Percentiles rank a stretch among this genome's conserved stretches.
Conservation (phyloP, 2,329 filamentous ascomycete genomes). For the Verruconis gallopava region DNA sequence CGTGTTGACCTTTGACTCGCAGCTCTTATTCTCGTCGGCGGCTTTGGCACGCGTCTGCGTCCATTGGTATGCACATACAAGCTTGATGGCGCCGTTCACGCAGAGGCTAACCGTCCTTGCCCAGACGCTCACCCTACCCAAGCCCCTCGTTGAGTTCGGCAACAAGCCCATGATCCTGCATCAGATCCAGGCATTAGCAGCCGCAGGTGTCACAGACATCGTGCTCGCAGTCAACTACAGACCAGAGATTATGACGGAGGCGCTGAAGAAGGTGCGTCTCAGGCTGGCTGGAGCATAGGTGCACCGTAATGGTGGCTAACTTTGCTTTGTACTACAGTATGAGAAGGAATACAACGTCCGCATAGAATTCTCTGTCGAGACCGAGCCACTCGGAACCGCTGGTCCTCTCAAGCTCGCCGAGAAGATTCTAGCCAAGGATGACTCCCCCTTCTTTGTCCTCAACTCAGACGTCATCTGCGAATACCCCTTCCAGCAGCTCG, state of each 20-base stretch:
- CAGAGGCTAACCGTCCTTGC: too few species aligned
- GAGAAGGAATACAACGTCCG: slow-evolving; percentile 85
- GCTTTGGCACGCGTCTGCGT: slow-evolving; percentile 94
- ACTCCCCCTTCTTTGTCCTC: slow-evolving; percentile 91
- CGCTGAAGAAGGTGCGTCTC: slow-evolving; percentile 62
- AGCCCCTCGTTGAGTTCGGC: slow-evolving; percentile 93
- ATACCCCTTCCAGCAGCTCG: slow-evolving; percentile 83
- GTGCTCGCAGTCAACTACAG: slow-evolving; percentile 98
- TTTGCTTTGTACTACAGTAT: slow-evolving; percentile 41
- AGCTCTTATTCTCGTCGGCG: slow-evolving; percentile 98
- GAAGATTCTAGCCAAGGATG: slow-evolving; percentile 81
- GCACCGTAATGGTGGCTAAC: slow-evolving; percentile 11
- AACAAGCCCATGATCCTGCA: slow-evolving; percentile 99
- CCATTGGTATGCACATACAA: slow-evolving; percentile 78
- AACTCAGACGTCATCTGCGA: slow-evolving; percentile 99
- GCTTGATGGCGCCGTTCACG: too few species aligned
- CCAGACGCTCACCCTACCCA: slow-evolving; percentile 89
- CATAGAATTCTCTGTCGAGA: slow-evolving; percentile 95
- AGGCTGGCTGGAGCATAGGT: background rate
- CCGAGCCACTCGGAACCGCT: slow-evolving; percentile 86
- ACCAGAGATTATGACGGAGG: slow-evolving; percentile 92
- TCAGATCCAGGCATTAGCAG: slow-evolving; percentile 89
- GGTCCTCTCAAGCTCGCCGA: slow-evolving; percentile 93
- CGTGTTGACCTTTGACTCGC: too few species aligned
- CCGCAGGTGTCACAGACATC: slow-evolving; percentile 90